A percentile compares a stretch with the other conserved stretches of the same genome.
Conservation (phyloP, 257 asterid species). For the Solanum sejunctum region DNA sequence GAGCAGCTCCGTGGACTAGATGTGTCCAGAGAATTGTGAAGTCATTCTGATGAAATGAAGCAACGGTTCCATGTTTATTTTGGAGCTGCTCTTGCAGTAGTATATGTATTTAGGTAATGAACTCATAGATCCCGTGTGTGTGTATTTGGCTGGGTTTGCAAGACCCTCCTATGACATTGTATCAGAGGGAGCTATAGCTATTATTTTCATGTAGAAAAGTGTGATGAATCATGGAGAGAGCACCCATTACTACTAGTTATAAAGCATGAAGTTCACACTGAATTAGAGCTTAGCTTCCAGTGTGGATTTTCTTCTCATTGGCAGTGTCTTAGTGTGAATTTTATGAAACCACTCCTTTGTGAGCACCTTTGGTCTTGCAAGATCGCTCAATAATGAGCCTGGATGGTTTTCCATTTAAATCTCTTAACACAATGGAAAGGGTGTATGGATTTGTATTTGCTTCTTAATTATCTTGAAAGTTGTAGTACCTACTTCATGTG, state of each 20-base stretch:
- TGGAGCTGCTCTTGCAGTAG: neutral
- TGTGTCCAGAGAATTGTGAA: neutral
- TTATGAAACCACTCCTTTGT: neutral
- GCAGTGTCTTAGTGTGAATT: neutral
- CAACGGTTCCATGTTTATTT: neutral
- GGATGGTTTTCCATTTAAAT: neutral
- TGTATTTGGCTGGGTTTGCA: neutral
- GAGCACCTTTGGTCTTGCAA: neutral
- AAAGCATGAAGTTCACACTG: neutral
- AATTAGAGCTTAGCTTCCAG: neutral
- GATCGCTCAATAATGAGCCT: neutral
- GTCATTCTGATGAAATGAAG: neutral
- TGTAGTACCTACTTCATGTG: neutral
- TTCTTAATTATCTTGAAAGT: neutral
- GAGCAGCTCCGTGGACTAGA: neutral
- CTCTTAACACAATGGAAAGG: neutral
- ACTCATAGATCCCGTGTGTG: neutral
- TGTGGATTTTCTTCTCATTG: neutral
- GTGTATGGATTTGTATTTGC: neutral
- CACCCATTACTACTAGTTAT: neutral
- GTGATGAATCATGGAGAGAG: neutral
- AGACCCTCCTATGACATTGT: neutral
- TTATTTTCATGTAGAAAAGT: neutral
- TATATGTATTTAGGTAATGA: neutral
- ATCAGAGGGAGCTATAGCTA: neutral